Percentiles rank a stretch among this genome's conserved stretches.
Conservation (phyloP, 2,329 filamentous ascomycete genomes). For the Pyrenophora graminea region DNA sequence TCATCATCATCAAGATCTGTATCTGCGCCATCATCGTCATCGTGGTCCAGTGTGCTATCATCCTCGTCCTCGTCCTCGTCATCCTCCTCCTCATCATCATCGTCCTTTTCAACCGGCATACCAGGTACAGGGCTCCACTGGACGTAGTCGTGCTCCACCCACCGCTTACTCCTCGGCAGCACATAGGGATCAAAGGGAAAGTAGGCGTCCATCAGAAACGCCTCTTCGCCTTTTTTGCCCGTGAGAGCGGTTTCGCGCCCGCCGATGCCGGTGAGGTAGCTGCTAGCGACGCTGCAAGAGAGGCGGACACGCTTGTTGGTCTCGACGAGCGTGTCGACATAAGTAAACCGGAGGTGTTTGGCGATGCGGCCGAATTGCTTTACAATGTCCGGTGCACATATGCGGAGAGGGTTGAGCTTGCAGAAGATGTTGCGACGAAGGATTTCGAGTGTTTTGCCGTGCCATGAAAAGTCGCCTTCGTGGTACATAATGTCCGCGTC, state of each 20-base stretch:
- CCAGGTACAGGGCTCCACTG: constrained; percentile 46
- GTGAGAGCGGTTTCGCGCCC: constrained; percentile 60
- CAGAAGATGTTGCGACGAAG: constrained; percentile 81
- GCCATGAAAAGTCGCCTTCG: constrained; percentile 78
- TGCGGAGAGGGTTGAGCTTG: constrained; percentile 90
- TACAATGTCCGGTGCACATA: constrained; percentile 89
- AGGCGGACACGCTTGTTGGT: constrained; percentile 89
- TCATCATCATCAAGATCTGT: constrained; percentile 14
- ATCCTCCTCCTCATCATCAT: constrained; percentile 19
- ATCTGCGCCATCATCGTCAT: constrained; percentile 6
- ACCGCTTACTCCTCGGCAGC: constrained; percentile 81
- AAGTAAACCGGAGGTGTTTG: constrained; percentile 83
- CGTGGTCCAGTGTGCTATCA: not conserved
- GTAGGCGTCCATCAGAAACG: constrained; percentile 86
- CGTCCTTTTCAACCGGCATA: constrained; percentile 50
- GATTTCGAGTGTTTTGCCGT: constrained; percentile 71
- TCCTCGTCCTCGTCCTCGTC: not conserved
- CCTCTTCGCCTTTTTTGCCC: constrained; percentile 69
- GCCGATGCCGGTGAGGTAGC: constrained; percentile 50
- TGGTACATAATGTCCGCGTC: constrained; percentile 62
- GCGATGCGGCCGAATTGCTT: constrained; percentile 88
- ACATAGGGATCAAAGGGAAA: constrained; percentile 98
- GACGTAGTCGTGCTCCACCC: constrained; percentile 68
- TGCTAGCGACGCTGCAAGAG: constrained; percentile 67
- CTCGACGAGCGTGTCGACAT: constrained; percentile 85